Conservation (phyloP, 2,329 filamentous ascomycete genomes). For the Ophiostoma angusticollis region DNA sequence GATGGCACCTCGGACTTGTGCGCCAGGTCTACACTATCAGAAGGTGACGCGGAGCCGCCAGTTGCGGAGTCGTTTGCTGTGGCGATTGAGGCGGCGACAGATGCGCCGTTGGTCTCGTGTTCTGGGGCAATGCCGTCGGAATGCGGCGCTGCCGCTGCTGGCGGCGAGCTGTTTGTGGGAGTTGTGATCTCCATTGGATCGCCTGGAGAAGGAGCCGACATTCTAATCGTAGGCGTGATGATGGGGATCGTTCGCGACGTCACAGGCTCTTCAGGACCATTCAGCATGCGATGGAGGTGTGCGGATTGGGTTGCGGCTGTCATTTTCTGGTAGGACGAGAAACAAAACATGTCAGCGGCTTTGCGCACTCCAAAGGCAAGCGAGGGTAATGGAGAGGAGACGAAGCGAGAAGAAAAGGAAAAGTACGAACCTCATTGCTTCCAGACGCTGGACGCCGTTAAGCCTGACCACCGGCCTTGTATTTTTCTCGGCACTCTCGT, state of each 20-base stretch:
- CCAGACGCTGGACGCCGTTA: background rate
- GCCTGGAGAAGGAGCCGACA: conserved; percentile 43
- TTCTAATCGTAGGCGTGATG: conserved; percentile 42
- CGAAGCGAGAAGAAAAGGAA: background rate
- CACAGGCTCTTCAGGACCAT: conserved; percentile 32
- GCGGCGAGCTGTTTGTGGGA: conserved; percentile 33
- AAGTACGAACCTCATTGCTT: conserved; percentile 8
- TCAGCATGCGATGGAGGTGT: conserved; percentile 28
- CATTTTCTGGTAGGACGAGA: conserved; percentile 24
- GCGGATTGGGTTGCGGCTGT: conserved; percentile 39
- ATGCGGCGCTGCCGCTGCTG: conserved; percentile 26
- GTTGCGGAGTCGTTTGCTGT: conserved; percentile 14
- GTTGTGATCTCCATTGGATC: conserved; percentile 51
- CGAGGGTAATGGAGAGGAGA: background rate
- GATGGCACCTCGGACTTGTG: conserved; percentile 25
- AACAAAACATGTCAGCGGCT: conserved; percentile 2
- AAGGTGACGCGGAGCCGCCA: conserved; percentile 13
- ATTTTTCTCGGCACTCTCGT: background rate
- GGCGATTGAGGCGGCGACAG: conserved; percentile 9
- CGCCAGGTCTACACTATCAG: conserved; percentile 8
- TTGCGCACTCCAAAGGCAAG: background rate
- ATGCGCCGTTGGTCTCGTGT: conserved; percentile 21
- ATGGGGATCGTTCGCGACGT: conserved; percentile 44
- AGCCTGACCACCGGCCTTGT: background rate
- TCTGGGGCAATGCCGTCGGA: conserved; percentile 26